Conservation (phyloP, 2,329 filamentous ascomycete genomes). For the Penicillium sp. region DNA sequence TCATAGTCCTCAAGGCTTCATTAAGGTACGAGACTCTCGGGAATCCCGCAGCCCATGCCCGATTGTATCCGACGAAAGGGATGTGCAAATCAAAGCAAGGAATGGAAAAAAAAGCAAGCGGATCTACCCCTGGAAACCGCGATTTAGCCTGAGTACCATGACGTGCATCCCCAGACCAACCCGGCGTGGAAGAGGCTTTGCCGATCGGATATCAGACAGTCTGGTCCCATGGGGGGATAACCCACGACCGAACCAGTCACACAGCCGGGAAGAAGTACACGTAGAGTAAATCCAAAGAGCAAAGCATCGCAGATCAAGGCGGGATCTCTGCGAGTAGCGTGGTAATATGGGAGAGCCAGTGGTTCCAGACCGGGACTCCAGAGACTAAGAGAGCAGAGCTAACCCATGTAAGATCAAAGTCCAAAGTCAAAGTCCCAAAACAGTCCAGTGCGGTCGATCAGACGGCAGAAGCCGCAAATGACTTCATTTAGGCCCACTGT, state of each 20-base stretch:
- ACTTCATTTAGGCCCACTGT: slow-evolving; percentile 20
- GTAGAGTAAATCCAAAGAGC: background rate
- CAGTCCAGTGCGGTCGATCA: slow-evolving; percentile 9
- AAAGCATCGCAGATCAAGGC: slow-evolving; percentile 1
- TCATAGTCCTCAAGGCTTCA: background rate
- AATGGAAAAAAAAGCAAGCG: background rate
- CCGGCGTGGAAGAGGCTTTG: background rate
- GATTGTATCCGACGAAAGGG: background rate
- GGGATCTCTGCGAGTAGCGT: background rate
- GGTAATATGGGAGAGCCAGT: background rate
- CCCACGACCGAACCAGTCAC: background rate
- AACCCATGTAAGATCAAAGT: background rate
- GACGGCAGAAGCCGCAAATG: slow-evolving; percentile 25
- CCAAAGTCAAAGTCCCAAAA: background rate
- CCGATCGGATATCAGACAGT: background rate
- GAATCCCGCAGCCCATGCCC: background rate
- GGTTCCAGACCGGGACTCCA: background rate
- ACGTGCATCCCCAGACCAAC: background rate
- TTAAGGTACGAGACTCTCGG: background rate
- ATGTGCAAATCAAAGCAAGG: background rate
- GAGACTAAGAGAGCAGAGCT: background rate
- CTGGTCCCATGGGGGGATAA: background rate
- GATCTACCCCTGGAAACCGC: slow-evolving; percentile 4
- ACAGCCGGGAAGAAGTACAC: background rate
- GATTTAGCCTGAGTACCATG: background rate